phyloP scores from a whole-genome alignment of 495 filamentous ascomycete genomes.

The Astrocystis sublimbata region DNA sequence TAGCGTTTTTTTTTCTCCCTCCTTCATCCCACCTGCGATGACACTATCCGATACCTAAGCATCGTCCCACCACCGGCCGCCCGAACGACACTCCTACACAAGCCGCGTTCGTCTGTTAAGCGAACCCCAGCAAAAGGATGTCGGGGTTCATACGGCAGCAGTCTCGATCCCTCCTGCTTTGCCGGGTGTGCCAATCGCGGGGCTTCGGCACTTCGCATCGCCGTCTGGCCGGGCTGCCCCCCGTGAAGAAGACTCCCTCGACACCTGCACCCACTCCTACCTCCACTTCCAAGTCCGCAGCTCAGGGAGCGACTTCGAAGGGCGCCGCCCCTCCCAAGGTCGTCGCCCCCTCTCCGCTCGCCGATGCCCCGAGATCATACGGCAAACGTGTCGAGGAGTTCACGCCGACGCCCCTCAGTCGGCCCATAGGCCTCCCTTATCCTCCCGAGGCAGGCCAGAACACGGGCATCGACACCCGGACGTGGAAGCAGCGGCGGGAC shows the following conservation, averaged over 20 bases:
- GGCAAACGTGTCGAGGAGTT: slow-evolving; percentile 60
- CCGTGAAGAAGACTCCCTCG: slow-evolving; percentile 25
- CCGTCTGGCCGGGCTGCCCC: slow-evolving; percentile 37
- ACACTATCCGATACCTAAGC: slow-evolving; percentile 16
- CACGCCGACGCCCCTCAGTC: slow-evolving; percentile 66
- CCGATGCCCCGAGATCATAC: slow-evolving; percentile 53
- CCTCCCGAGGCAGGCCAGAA: slow-evolving; percentile 79
- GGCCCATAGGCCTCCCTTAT: slow-evolving; percentile 77
- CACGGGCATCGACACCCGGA: slow-evolving; percentile 68
- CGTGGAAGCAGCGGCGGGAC: slow-evolving; percentile 66
- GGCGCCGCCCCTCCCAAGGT: slow-evolving; percentile 20
- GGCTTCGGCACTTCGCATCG: slow-evolving; percentile 47
- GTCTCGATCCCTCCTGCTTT: slow-evolving; percentile 28
- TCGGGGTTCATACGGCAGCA: slow-evolving; percentile 19
- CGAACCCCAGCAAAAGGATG: slow-evolving; percentile 19
- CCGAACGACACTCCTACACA: background rate
- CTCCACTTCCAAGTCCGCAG: slow-evolving; percentile 14
- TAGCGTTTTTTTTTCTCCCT: background rate
- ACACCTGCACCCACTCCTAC: too few relatives aligned
- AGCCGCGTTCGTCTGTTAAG: slow-evolving; percentile 17
- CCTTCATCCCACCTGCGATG: too few relatives aligned
- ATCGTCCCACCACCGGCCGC: background rate
- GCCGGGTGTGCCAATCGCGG: slow-evolving; percentile 51
- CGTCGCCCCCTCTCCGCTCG: slow-evolving; percentile 37
- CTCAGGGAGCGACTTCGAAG: slow-evolving; percentile 11